These are phyloP conservation scores for Lecanoromycetidae sp. DNA, from an alignment of 2,329 filamentous ascomycete genomes.

Conservation along the genomic window DNA sequence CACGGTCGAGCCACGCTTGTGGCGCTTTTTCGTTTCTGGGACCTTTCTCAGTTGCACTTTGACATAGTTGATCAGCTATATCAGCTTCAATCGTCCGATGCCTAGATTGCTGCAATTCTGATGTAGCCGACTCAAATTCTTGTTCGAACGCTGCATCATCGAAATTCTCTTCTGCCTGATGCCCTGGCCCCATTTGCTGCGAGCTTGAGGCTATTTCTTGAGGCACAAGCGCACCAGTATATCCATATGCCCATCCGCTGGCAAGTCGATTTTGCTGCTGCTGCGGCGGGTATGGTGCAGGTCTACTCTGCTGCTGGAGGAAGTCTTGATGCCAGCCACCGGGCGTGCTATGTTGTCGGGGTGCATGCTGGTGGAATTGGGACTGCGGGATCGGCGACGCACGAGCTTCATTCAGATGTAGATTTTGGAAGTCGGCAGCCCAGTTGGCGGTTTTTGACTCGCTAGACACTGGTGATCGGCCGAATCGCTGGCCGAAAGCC, in stretches of 20 bases:
- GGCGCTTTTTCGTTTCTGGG: slow-evolving; percentile 5
- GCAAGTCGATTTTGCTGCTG: not conserved
- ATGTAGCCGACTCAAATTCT: slow-evolving; percentile 35
- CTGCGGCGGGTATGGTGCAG: not conserved
- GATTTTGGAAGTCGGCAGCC: slow-evolving; percentile 36
- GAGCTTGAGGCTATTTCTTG: slow-evolving; percentile 19
- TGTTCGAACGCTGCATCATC: slow-evolving; percentile 45
- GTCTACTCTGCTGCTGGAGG: slow-evolving; percentile 22
- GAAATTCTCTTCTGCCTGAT: slow-evolving; percentile 27
- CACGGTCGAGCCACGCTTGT: slow-evolving; percentile 19
- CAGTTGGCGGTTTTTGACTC: slow-evolving; percentile 24
- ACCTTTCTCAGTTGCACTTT: too few relatives aligned
- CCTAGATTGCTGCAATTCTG: slow-evolving; percentile 12
- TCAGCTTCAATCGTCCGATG: not conserved
- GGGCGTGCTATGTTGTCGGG: slow-evolving; percentile 22
- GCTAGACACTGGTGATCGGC: slow-evolving; percentile 23
- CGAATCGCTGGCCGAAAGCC: slow-evolving; percentile 31
- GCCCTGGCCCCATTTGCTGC: slow-evolving; percentile 23
- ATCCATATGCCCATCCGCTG: slow-evolving; percentile 5
- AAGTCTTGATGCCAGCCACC: slow-evolving; percentile 52
- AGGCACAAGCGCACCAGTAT: not conserved
- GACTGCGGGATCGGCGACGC: slow-evolving; percentile 36
- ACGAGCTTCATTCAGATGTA: slow-evolving; percentile 30
- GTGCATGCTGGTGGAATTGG: slow-evolving; percentile 33
- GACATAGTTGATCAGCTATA: too few relatives aligned